Percentiles rank a stretch among this genome's conserved stretches.
phyloP scores from a whole-genome alignment of 1,284 basidiomycete genomes.

The Flammula alnicola region DNA sequence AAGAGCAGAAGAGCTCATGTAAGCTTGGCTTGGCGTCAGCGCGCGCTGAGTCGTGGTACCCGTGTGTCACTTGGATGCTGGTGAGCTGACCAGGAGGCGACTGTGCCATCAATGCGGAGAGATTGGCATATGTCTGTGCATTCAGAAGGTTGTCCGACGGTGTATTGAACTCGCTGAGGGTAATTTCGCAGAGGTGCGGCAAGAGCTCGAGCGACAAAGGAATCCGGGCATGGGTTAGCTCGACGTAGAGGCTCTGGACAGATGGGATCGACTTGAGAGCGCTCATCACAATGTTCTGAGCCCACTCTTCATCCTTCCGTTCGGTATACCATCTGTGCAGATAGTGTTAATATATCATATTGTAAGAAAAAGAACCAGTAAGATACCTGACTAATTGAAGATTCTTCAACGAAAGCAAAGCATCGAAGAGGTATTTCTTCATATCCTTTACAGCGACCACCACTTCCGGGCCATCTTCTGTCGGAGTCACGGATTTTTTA shows the following conservation, averaged over 20 bases:
- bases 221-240: constrained; percentile 3
- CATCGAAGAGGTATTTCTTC: neutral
- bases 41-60: constrained; percentile 3
- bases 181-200: constrained; percentile 3
- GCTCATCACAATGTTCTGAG: constrained; percentile 4
- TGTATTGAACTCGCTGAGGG: neutral
- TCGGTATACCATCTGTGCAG: constrained; percentile 7
- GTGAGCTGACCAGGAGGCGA: constrained; percentile 5
- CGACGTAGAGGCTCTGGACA: constrained; percentile 3
- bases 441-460: neutral
- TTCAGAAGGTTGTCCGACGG: neutral
- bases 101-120: constrained; percentile 4
- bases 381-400: constrained; percentile 3
- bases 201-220: constrained; percentile 3
- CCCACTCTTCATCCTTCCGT: constrained; percentile 8
- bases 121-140: constrained; percentile 2
- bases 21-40: neutral
- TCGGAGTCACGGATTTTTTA: neutral
- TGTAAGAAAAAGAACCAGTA: neutral
- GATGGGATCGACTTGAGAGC: constrained; percentile 1
- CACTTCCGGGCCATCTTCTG: neutral
- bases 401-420: neutral
- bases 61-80: neutral
- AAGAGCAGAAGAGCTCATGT: constrained; percentile 6
- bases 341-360: neutral